Base-by-base conservation (phyloP, 2,329 filamentous ascomycete species). In the Knoxdaviesia capensis region DNA sequence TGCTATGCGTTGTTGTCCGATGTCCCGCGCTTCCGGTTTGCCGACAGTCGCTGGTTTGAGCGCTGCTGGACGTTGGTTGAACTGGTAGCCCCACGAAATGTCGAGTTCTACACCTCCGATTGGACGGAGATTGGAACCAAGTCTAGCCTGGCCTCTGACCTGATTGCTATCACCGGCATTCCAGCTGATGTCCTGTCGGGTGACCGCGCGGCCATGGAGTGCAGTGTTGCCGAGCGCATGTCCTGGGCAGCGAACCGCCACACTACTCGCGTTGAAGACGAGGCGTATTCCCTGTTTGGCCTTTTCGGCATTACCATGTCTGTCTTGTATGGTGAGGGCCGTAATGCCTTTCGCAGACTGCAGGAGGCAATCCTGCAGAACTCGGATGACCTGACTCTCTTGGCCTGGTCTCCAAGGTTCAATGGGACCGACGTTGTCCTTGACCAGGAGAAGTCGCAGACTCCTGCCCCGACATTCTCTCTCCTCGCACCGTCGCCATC, bases 361-460 rank as follows among this genome's bases (percentile, higher is more conserved):
- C 56, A 60, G 43, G 49, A 58, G 39, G 56, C 59, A 29, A 56
- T 60, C 8, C 47, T 60, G 35, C 54, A 53, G 43, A 45, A 41
- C 10, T 50, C 55, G 0, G 49, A 54, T 7, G 59, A 61, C 43
- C 55, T 61, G 31, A 56, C 53, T 5, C 47, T 61, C 2, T 56
- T 62, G 7, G 52, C 52, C 5, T 57, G 47, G 45, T 47, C 47
- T 3, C 45, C 45, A 4, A 20, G 20, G 3, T 20, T 20, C 20
- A 20, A 20, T 20, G 20, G 20, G 20, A 20, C 20, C 20, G 40
- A 39, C 29, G 43, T 44, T 11, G 33, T 33, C 30, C 31, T 34
- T 10, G 38, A 44, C 30, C 36, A 38, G 4, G 31, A 35, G 31
- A 39, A 7, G 3, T 38, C 43, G 6, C 34, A 5, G 20, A 30